Evolutionary conservation across 2,329 filamentous ascomycete species (phyloP).

Genomic region (Nigrospora sphaerica): DNA sequence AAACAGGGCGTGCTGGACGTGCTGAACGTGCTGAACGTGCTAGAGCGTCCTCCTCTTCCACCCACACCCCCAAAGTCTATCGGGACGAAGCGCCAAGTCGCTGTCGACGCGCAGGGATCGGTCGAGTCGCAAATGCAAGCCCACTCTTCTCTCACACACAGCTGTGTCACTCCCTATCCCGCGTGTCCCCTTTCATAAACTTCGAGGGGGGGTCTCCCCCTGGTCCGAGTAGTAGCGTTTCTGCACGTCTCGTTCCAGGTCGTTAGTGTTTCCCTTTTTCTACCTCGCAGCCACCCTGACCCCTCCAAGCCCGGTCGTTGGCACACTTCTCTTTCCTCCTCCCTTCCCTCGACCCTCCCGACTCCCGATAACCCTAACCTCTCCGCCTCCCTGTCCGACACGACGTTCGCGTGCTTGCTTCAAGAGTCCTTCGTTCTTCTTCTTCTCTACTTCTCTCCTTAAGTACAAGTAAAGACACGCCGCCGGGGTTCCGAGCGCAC

Average conservation of each 20-base stretch:
- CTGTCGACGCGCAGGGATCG: conserved; percentile 4
- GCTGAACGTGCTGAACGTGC: no score
- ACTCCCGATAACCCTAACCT: neutral
- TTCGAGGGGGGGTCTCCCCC: conserved; percentile 6
- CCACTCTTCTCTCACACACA: conserved; percentile 32
- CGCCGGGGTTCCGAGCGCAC: no score
- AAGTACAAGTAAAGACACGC: no score
- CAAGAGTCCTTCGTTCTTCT: conserved; percentile 7
- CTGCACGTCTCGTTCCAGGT: conserved; percentile 1
- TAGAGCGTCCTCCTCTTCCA: no score
- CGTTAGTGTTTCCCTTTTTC: conserved; percentile 1
- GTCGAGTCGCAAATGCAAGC: conserved; percentile 10
- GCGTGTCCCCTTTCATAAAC: conserved; percentile 26
- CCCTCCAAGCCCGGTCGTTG: conserved; percentile 3
- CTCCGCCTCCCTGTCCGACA: conserved; percentile 7
- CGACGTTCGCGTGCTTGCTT: conserved; percentile 2
- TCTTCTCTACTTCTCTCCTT: neutral
- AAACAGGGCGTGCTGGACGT: no score
- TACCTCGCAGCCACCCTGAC: conserved; percentile 7
- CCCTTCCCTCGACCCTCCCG: conserved; percentile 5
- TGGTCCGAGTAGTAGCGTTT: neutral
- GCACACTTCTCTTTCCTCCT: conserved; percentile 10
- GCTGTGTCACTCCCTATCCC: conserved; percentile 28
- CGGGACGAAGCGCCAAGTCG: neutral
- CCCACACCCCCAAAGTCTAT: no score